Evolutionary conservation across 2,329 filamentous ascomycete species (phyloP).

Genomic region (Scedosporium minutisporum): DNA sequence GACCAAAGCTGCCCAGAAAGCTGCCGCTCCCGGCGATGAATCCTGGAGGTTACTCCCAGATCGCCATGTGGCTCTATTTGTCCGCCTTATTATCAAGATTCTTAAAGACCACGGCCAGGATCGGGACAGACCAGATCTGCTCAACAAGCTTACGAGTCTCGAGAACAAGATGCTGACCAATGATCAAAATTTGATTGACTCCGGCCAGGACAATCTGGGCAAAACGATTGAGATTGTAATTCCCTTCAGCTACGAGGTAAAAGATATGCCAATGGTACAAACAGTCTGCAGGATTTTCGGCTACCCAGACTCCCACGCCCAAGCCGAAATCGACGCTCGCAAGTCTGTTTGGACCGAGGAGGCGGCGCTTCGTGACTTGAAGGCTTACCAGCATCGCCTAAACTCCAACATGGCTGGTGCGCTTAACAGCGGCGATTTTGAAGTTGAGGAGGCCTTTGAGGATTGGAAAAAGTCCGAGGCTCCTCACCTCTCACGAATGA

Average conservation of each 20-base stretch:
- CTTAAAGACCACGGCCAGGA: slow-evolving; percentile 78
- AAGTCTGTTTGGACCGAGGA: slow-evolving; percentile 81
- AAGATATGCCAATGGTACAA: slow-evolving; percentile 92
- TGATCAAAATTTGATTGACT: slow-evolving; percentile 66
- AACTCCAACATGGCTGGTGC: slow-evolving; percentile 71
- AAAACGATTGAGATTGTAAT: slow-evolving; percentile 68
- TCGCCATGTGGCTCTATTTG: slow-evolving; percentile 87
- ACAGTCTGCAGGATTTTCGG: slow-evolving; percentile 81
- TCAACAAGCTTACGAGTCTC: slow-evolving; percentile 65
- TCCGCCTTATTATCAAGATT: slow-evolving; percentile 72
- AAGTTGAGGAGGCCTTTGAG: slow-evolving; percentile 77
- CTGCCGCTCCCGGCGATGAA: slow-evolving; percentile 67
- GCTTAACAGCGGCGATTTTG: slow-evolving; percentile 77
- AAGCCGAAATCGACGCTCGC: slow-evolving; percentile 78
- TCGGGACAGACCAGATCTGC: slow-evolving; percentile 75
- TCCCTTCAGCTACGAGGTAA: slow-evolving; percentile 82
- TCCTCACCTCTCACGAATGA: slow-evolving; percentile 82
- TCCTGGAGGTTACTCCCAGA: slow-evolving; percentile 88
- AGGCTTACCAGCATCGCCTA: slow-evolving; percentile 83
- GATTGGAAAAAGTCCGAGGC: slow-evolving; percentile 86
- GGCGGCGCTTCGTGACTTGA: slow-evolving; percentile 81
- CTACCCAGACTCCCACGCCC: slow-evolving; percentile 66
- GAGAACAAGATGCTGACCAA: slow-evolving; percentile 92
- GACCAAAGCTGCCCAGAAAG: slow-evolving; percentile 73
- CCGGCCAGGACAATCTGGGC: slow-evolving; percentile 21